Conservation (phyloP, 2,329 filamentous ascomycete species). For the Xylaria sp. region DNA sequence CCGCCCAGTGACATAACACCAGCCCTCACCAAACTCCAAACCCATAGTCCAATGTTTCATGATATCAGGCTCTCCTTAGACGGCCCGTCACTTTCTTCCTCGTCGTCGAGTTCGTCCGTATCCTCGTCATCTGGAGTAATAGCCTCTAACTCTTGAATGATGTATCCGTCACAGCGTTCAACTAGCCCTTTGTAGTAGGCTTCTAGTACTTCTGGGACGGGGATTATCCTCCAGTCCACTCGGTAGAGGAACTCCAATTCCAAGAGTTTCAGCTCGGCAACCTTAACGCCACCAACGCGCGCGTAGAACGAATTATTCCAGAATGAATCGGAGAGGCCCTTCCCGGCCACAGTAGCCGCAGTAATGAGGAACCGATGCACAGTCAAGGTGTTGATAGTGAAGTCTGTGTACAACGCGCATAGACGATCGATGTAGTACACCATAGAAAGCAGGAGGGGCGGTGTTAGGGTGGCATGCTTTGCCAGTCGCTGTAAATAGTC, state of each 20-base stretch:
- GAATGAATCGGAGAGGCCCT: constrained; percentile 94
- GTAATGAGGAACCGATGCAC: constrained; percentile 98
- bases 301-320: constrained; percentile 99
- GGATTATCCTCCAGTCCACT: constrained; percentile 96
- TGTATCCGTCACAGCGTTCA: constrained; percentile 64
- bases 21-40: constrained; percentile 20
- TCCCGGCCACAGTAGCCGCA: constrained; percentile 92
- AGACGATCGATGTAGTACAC: constrained; percentile 98
- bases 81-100: constrained; percentile 17
- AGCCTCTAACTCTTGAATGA: constrained; percentile 48
- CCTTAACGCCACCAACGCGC: constrained; percentile 87
- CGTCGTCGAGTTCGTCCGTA: constrained; percentile 39
- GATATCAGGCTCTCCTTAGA: constrained; percentile 14
- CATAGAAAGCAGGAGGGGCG: constrained; percentile 95
- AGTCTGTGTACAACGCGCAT: constrained; percentile 89
- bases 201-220: constrained; percentile 88
- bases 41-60: constrained; percentile 15
- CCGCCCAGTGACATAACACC: constrained; percentile 7
- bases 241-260: constrained; percentile 93
- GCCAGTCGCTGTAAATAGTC: constrained; percentile 94
- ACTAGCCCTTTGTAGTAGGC: constrained; percentile 93
- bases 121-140: constrained; percentile 42
- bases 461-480: constrained; percentile 90
- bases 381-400: constrained; percentile 94
- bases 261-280: constrained; percentile 86